phyloP scores from a whole-genome alignment of 768 basidiomycete genomes.

The Exidia glandulosa region DNA sequence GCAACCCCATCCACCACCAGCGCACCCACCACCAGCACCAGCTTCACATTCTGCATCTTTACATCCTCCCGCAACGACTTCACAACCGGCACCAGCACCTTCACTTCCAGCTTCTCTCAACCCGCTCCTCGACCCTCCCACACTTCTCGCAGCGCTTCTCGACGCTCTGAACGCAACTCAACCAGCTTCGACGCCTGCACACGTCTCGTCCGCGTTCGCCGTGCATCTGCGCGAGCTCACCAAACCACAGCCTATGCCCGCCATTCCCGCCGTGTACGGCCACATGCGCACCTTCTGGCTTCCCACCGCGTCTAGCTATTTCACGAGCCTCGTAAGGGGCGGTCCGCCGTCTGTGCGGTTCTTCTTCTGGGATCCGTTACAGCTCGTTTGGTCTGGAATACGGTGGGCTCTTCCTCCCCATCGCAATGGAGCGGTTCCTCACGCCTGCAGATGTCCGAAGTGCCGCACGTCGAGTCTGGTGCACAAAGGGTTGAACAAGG shows the following conservation, averaged over 20 bases:
- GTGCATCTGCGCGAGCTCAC: constrained; percentile 45
- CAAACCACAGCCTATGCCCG: constrained; percentile 31
- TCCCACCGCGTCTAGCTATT: constrained; percentile 21
- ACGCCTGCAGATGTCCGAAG: too few relatives aligned
- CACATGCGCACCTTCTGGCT: constrained; percentile 79
- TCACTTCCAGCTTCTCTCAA: neutral
- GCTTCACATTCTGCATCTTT: neutral
- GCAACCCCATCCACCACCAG: neutral
- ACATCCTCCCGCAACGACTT: neutral
- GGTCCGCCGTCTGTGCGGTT: constrained; percentile 38
- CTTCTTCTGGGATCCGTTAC: constrained; percentile 80
- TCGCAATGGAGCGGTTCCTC: too few relatives aligned
- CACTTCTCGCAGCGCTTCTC: neutral
- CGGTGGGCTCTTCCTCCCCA: too few relatives aligned
- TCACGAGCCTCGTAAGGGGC: neutral
- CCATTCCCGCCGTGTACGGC: constrained; percentile 63
- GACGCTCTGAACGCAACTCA: constrained; percentile 21
- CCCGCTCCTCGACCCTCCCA: neutral
- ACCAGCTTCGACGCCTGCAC: constrained; percentile 19
- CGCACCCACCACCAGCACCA: neutral
- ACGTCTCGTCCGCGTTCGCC: constrained; percentile 68
- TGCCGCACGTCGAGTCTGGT: constrained; percentile 43
- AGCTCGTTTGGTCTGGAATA: constrained; percentile 74
- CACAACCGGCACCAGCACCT: neutral
- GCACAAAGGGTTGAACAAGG: constrained; percentile 49